These are phyloP conservation scores for Aspergillus intermedius DNA, from an alignment of 2,329 filamentous ascomycete genomes.

Conservation along the genomic window DNA sequence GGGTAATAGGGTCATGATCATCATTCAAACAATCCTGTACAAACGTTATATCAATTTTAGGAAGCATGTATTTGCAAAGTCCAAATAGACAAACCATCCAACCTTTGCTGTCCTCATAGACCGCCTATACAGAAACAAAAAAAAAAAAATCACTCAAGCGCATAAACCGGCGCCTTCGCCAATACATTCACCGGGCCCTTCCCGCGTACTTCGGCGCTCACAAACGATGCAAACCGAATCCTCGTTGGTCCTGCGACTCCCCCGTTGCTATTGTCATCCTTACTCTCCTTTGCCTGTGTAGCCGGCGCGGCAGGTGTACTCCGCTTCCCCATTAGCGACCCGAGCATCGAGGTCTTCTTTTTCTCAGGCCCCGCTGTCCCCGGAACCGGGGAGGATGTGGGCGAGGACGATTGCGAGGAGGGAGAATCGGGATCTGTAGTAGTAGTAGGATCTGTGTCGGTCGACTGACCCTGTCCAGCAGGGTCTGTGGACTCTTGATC, in stretches of 20 bases:
- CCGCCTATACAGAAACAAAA: not conserved
- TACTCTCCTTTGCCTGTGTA: slow-evolving; percentile 9
- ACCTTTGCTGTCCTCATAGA: not conserved
- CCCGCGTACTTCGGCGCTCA: slow-evolving; percentile 67
- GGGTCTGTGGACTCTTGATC: not conserved
- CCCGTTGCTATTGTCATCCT: slow-evolving; percentile 15
- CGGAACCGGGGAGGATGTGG: slow-evolving; percentile 8
- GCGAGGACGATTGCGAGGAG: slow-evolving; percentile 1
- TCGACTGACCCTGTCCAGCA: slow-evolving; percentile 1
- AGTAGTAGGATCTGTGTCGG: slow-evolving; percentile 2
- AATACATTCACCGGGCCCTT: slow-evolving; percentile 57
- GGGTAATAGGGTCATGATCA: too few relatives aligned
- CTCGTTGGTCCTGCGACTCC: slow-evolving; percentile 18
- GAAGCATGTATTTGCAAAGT: not conserved
- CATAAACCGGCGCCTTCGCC: slow-evolving; percentile 66
- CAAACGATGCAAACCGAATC: slow-evolving; percentile 69
- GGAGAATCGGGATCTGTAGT: not conserved
- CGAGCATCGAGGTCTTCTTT: slow-evolving; percentile 39
- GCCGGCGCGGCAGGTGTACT: slow-evolving; percentile 2
- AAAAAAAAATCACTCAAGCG: slow-evolving; percentile 20
- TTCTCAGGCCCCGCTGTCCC: slow-evolving; percentile 10
- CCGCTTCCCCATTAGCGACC: slow-evolving; percentile 29
- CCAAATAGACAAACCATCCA: not conserved
- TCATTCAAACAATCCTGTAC: too few relatives aligned
- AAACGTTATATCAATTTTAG: too few relatives aligned